These are phyloP conservation scores for Nakaseomyces delphensis DNA, from an alignment of 1,139 yeast species.

Conservation along the genomic window DNA sequence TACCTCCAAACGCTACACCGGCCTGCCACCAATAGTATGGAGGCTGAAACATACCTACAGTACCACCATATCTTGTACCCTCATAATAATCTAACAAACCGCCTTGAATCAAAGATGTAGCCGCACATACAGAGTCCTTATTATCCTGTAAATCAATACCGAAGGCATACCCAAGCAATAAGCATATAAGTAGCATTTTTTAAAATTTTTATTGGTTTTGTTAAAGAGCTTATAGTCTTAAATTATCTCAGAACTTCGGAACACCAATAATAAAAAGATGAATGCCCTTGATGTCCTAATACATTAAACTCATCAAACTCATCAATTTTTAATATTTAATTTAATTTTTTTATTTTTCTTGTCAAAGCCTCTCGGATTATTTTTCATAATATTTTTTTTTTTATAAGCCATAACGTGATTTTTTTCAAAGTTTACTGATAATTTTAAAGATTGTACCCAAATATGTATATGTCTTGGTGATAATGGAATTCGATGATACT, in stretches of 20 bases:
- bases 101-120: constrained; percentile 39
- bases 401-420: too few species aligned
- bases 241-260: too few species aligned
- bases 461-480: too few species aligned
- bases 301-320: background rate
- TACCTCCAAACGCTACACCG: constrained; percentile 59
- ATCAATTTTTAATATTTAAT: background rate
- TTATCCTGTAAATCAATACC: constrained; percentile 28
- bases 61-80: constrained; percentile 46
- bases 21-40: constrained; percentile 73
- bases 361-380: background rate
- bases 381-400: too few species aligned
- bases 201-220: too few species aligned
- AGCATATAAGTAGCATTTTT: constrained; percentile 1
- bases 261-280: too few species aligned
- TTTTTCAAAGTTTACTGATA: too few species aligned
- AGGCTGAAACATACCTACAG: constrained; percentile 48
- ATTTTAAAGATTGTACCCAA: too few species aligned
- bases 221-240: too few species aligned
- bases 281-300: too few species aligned
- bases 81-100: constrained; percentile 55
- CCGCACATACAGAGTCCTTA: constrained; percentile 40
- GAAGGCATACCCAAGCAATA: background rate
- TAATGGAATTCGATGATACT: too few species aligned
- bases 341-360: background rate